Evolutionary conservation across 768 basidiomycete genomes (phyloP).

Genomic region (Auricularia cornea): DNA sequence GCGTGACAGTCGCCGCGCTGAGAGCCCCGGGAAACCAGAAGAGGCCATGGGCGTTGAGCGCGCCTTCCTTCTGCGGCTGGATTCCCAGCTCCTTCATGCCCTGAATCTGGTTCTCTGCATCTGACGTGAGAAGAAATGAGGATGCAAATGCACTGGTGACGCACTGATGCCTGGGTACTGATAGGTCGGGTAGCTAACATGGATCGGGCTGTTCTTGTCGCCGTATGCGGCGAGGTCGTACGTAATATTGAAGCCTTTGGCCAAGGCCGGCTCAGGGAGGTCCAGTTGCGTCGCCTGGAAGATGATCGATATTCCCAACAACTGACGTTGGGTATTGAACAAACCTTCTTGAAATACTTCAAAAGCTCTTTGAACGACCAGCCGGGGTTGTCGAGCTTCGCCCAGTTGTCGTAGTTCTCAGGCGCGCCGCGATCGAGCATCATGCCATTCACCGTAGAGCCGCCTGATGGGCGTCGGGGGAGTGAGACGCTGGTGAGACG

Average conservation of each 20-base stretch:
- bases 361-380: constrained; percentile 24
- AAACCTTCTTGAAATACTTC: constrained; percentile 18
- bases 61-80: not conserved
- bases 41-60: not conserved
- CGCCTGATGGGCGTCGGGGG: no score
- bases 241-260: not conserved
- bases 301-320: no score
- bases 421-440: not conserved
- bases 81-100: not conserved
- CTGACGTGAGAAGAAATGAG: not conserved
- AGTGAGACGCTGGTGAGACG: no score
- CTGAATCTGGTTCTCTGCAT: not conserved
- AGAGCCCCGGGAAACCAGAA: not conserved
- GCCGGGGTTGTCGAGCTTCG: constrained; percentile 14
- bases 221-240: not conserved
- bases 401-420: constrained; percentile 15
- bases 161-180: not conserved
- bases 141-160: not conserved
- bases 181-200: not conserved
- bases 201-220: not conserved
- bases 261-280: not conserved
- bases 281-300: not conserved
- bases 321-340: no score
- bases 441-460: not conserved
- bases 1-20: not conserved